Percentiles rank a stretch among this genome's conserved stretches.
phyloP scores from a whole-genome alignment of 2,329 filamentous ascomycete species.

The Metarhizium anisopliae region DNA sequence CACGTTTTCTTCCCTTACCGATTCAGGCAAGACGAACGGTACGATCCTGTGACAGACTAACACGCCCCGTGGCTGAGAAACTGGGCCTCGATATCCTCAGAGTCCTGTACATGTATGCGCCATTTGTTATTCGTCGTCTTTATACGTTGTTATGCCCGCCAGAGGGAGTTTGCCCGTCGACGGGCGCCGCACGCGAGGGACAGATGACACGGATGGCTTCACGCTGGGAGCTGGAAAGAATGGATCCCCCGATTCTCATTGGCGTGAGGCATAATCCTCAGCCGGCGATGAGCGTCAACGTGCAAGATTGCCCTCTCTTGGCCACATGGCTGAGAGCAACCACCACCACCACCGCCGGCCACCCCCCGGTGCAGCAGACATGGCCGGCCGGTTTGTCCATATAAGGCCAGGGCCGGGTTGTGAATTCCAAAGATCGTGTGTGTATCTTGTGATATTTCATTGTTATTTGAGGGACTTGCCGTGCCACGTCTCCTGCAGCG shows the following conservation, averaged over 20 bases:
- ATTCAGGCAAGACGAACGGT: neutral
- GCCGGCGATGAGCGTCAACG: neutral
- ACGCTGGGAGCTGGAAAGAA: too few species aligned
- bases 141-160: neutral
- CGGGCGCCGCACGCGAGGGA: neutral
- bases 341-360: neutral
- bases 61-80: neutral
- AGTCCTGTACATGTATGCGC: neutral
- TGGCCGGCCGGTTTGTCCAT: conserved; percentile 5
- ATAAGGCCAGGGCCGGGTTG: neutral
- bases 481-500: neutral
- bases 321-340: neutral
- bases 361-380: neutral
- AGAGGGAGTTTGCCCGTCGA: neutral
- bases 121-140: neutral
- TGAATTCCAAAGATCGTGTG: neutral
- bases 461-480: conserved; percentile 1
- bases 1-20: neutral
- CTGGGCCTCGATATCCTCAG: neutral
- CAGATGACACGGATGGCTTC: neutral
- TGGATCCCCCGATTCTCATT: neutral
- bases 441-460: neutral
- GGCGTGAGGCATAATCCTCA: neutral
- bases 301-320: neutral
- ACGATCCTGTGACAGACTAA: neutral